Conservation (phyloP, 257 asterid species). For the Solanum phureja region DNA sequence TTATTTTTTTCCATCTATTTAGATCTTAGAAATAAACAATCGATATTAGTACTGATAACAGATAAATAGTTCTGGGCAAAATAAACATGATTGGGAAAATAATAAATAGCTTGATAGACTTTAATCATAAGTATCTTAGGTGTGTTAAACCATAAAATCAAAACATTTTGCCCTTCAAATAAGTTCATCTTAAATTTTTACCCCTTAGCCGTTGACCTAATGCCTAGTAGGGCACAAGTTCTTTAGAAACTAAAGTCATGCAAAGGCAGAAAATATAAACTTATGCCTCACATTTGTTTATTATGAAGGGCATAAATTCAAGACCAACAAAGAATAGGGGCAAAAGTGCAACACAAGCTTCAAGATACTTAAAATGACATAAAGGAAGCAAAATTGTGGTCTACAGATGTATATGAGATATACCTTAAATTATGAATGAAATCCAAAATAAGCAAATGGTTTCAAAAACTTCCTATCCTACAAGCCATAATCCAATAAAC, state of each 20-base stretch:
- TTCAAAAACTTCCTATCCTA: background rate
- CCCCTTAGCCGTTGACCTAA: too few species aligned
- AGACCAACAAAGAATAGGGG: background rate
- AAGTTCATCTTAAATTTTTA: too few species aligned
- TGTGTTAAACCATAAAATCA: too few species aligned
- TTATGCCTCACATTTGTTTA: background rate
- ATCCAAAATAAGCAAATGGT: background rate
- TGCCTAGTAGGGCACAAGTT: background rate
- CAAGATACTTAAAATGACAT: background rate
- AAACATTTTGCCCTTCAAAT: too few species aligned
- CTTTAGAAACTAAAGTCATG: background rate
- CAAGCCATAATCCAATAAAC: background rate
- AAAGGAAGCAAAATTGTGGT: background rate
- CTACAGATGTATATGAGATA: background rate
- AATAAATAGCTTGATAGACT: too few species aligned
- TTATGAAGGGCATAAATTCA: background rate
- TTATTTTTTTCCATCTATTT: too few species aligned
- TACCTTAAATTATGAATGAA: background rate
- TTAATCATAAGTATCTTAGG: too few species aligned
- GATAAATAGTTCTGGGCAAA: too few species aligned
- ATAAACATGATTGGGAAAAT: too few species aligned
- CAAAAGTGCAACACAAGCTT: background rate
- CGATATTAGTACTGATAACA: background rate
- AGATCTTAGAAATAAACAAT: background rate
- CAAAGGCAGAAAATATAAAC: background rate